These are phyloP conservation scores for Backusella westeae DNA, from an alignment of 192 early-diverging fungal species.

Conservation along the genomic window DNA sequence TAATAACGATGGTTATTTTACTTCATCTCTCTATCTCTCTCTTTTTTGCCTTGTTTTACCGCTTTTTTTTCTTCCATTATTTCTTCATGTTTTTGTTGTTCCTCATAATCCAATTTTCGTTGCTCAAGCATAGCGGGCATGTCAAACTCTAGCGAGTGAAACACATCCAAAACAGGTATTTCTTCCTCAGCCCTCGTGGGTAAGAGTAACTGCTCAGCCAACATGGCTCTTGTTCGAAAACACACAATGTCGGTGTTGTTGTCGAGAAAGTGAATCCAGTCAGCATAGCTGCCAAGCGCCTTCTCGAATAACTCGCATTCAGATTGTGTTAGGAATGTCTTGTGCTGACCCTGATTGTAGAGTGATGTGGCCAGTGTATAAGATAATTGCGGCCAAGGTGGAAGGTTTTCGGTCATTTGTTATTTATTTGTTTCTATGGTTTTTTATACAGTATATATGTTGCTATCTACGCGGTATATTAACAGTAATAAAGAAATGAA, in stretches of 20 bases:
- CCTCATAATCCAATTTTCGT: slow-evolving; percentile 37
- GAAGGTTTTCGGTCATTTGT: background rate
- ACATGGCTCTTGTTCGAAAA: slow-evolving; percentile 68
- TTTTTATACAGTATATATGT: too few relatives aligned
- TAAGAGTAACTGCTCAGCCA: slow-evolving; percentile 66
- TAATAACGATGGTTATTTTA: slow-evolving; percentile 27
- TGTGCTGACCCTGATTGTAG: background rate
- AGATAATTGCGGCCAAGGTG: slow-evolving; percentile 12
- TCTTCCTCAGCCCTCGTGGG: slow-evolving; percentile 5
- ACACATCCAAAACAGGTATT: slow-evolving; percentile 60
- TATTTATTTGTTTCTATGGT: background rate
- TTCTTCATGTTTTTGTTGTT: slow-evolving; percentile 27
- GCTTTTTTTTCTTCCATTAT: slow-evolving; percentile 26
- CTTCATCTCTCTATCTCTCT: background rate
- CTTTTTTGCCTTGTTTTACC: slow-evolving; percentile 26
- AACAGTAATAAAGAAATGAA: background rate
- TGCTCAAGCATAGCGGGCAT: slow-evolving; percentile 53
- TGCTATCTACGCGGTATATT: too few relatives aligned
- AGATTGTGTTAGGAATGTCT: background rate
- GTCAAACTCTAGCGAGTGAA: slow-evolving; percentile 68
- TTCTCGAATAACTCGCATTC: slow-evolving; percentile 18
- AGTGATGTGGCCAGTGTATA: slow-evolving; percentile 7
- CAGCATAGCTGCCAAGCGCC: background rate
- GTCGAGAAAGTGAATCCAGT: slow-evolving; percentile 11
- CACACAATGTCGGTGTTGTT: slow-evolving; percentile 25